Conservation (phyloP, 257 asterid genomes). For the Fraxinus cuspidata region DNA sequence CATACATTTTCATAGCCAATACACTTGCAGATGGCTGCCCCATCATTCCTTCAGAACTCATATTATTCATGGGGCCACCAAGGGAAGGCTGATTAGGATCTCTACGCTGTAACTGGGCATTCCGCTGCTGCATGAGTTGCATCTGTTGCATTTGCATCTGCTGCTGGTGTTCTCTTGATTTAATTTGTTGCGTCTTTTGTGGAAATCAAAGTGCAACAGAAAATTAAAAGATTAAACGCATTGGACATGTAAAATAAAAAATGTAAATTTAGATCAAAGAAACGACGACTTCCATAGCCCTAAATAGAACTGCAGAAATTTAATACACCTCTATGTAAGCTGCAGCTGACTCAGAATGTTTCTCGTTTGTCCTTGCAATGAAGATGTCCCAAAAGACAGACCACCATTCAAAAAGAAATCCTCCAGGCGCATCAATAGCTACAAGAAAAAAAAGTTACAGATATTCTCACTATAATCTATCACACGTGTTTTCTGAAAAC, state of each 20-base stretch:
- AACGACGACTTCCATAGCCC: constrained; percentile 1
- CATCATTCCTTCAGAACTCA: constrained; percentile 80
- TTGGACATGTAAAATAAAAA: background rate
- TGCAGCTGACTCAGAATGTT: constrained; percentile 99
- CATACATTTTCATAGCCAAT: constrained; percentile 93
- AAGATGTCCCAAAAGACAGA: constrained; percentile 99
- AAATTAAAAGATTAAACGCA: background rate
- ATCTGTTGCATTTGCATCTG: constrained; percentile 93
- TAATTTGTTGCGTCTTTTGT: constrained; percentile 84
- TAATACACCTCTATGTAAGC: constrained; percentile 90
- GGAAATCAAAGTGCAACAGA: background rate
- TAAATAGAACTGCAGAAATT: constrained; percentile 26
- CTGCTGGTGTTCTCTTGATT: constrained; percentile 94
- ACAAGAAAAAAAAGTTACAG: constrained; percentile 23
- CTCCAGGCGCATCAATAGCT: constrained; percentile 99
- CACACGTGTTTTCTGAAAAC: background rate
- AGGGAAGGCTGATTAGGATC: constrained; percentile 95
- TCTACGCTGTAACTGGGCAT: constrained; percentile 88
- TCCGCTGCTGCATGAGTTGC: constrained; percentile 94
- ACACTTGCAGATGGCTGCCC: constrained; percentile 97
- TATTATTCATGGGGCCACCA: constrained; percentile 77
- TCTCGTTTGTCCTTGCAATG: constrained; percentile 96
- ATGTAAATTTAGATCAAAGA: background rate
- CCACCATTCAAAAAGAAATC: constrained; percentile 99
- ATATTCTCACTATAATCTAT: background rate